Evolutionary conservation across 23 red algal genomes (phyloP).

Genomic region (Gracilaria domingensis): DNA sequence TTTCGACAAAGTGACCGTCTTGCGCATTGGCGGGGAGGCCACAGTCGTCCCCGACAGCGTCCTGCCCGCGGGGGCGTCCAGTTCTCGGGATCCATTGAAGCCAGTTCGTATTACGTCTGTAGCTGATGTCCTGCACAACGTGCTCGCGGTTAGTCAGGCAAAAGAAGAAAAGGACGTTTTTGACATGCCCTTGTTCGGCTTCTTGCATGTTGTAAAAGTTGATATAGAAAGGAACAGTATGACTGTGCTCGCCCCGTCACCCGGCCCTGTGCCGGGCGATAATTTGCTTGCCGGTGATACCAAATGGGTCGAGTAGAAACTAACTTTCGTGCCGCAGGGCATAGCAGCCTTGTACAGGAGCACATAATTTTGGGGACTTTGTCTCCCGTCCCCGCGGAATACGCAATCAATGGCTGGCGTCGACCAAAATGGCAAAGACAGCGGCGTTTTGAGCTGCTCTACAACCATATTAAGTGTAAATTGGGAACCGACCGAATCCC

Average conservation of each 20-base stretch:
- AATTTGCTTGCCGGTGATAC: conserved; percentile 77
- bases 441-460: neutral
- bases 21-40: conserved; percentile 47
- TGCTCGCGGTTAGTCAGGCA: conserved; percentile 92
- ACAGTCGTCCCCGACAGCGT: conserved; percentile 76
- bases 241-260: conserved; percentile 82
- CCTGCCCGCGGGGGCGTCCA: conserved; percentile 70
- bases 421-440: neutral
- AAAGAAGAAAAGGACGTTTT: conserved; percentile 61
- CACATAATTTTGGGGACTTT: neutral
- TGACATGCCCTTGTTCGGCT: conserved; percentile 69
- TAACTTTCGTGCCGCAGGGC: neutral
- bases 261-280: conserved; percentile 64
- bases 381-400: neutral
- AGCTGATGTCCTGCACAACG: conserved; percentile 70
- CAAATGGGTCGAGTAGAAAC: conserved; percentile 85
- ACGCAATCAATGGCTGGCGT: neutral
- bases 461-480: too few species aligned
- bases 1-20: conserved; percentile 70
- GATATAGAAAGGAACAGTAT: conserved; percentile 73
- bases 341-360: neutral
- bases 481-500: too few species aligned
- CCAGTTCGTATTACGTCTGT: conserved; percentile 37
- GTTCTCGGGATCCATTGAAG: conserved; percentile 77
- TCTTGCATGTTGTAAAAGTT: conserved; percentile 87